Base-by-base conservation (phyloP, 1,139 yeast species). In the Kurtzmaniella natalensis region DNA sequence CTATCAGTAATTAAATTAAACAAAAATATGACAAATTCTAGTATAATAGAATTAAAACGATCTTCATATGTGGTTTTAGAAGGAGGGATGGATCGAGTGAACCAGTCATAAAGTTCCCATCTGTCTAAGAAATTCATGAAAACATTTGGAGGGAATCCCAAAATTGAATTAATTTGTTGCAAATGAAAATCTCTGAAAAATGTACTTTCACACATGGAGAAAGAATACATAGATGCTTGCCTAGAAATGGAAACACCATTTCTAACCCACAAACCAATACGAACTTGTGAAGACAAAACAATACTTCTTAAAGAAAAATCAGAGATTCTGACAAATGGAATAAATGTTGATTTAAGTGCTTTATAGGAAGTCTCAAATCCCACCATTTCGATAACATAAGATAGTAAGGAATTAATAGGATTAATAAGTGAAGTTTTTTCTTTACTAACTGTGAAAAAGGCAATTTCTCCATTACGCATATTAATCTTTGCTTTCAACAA, bases 211-310 rank as follows among this genome's bases (percentile, higher is more conserved):
- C 26, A 14, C 26, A 23, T 23, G 7, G 14, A 11, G 9, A 16
- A 23, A 26, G 55, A 47, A 38, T 67, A 65, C 25, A 61, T 44
- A 1, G 61, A 43, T 1, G 70, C 73, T 45, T 76, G 79, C 31
- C 70, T 64, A 3, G 76, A 55, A 2, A 71, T 72, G 5, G 74
- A 60, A 31, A 62, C 47, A n/a, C 86, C 86, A 52, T 92, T 92
- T 53, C 97, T 73, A 3, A 92, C 86, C 97, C 97, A 92, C 41
- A 82, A 75, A 0, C 95, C 95, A 2, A 76, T 70, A 30, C 78
- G 76, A 11, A 88, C 78, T 52, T 92, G 96, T 0, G 89, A 69
- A 6, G 81, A 67, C 15, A 85, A 59, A 0, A 84, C 94, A 8
- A 79, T 61, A 15, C 81, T 69, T 47, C 84, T 64, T 32, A 83